phyloP scores from a whole-genome alignment of 768 basidiomycete species.

The Lentinus tigrinus region DNA sequence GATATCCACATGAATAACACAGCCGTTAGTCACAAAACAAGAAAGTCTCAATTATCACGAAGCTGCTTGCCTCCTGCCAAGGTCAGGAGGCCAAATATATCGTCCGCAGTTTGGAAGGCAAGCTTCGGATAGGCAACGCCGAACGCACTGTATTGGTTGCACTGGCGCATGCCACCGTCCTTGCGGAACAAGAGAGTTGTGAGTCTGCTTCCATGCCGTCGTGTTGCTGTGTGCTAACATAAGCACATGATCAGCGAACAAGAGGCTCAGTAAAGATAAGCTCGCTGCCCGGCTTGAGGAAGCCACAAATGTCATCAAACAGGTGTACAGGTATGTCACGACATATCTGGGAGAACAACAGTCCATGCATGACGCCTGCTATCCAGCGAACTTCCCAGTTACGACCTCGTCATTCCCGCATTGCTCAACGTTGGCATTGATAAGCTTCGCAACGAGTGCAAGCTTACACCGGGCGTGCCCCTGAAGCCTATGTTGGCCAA shows the following conservation, averaged over 20 bases:
- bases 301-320: slow-evolving; percentile 74
- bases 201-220: slow-evolving; percentile 10
- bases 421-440: slow-evolving; percentile 77
- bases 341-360: neutral
- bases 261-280: slow-evolving; percentile 75
- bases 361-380: neutral
- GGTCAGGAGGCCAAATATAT: slow-evolving; percentile 95
- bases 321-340: slow-evolving; percentile 79
- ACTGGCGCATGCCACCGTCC: slow-evolving; percentile 86
- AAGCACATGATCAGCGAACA: slow-evolving; percentile 46
- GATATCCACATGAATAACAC: neutral
- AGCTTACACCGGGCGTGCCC: slow-evolving; percentile 92
- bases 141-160: slow-evolving; percentile 94
- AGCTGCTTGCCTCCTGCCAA: slow-evolving; percentile 89
- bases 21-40: slow-evolving; percentile 79
- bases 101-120: slow-evolving; percentile 92
- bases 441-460: slow-evolving; percentile 70
- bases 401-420: slow-evolving; percentile 90
- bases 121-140: slow-evolving; percentile 94
- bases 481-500: slow-evolving; percentile 99
- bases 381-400: slow-evolving; percentile 83
- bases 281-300: slow-evolving; percentile 73
- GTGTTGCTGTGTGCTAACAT: too few species aligned
- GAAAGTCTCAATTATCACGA: slow-evolving; percentile 94
- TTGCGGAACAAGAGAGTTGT: slow-evolving; percentile 74